Conservation (phyloP, 2,329 filamentous ascomycete species). For the Fusarium chaquense region DNA sequence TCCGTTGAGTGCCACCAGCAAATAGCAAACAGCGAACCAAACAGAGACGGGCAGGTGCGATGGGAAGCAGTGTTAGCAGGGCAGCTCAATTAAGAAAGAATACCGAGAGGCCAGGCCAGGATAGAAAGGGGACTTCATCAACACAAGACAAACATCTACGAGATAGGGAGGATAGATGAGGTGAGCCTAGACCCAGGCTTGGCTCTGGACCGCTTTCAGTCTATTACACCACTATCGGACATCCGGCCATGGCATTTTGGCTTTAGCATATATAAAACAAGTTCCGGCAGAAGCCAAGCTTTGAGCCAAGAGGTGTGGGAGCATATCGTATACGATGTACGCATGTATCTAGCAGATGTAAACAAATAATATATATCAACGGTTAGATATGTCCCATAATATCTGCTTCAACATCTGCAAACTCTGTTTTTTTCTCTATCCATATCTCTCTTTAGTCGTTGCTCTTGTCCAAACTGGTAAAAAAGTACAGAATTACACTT, state of each 20-base stretch:
- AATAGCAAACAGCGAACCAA: conserved; percentile 4
- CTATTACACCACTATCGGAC: conserved; percentile 39
- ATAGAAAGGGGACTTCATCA: conserved; percentile 28
- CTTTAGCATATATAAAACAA: conserved; percentile 33
- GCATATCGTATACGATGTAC: conserved; percentile 4
- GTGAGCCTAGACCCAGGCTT: conserved; percentile 11
- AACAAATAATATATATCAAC: background rate
- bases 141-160: conserved; percentile 13
- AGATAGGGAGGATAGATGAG: background rate
- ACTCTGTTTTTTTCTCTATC: background rate
- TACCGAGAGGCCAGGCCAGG: conserved; percentile 24
- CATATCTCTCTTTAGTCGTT: conserved; percentile 5
- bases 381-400: background rate
- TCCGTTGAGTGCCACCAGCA: conserved; percentile 9
- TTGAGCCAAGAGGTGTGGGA: conserved; percentile 26
- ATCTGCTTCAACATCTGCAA: background rate
- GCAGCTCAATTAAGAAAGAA: conserved; percentile 39
- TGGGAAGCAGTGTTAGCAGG: background rate
- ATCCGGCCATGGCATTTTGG: conserved; percentile 23
- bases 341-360: background rate
- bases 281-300: conserved; percentile 24
- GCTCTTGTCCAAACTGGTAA: conserved; percentile 28
- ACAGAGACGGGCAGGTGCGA: conserved; percentile 28
- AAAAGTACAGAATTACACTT: conserved; percentile 26
- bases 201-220: conserved; percentile 19